Percentiles rank a stretch among this genome's conserved stretches.
Evolutionary conservation across 148 eudicot genomes (phyloP).

Genomic region (Chenopodium formosanum): DNA sequence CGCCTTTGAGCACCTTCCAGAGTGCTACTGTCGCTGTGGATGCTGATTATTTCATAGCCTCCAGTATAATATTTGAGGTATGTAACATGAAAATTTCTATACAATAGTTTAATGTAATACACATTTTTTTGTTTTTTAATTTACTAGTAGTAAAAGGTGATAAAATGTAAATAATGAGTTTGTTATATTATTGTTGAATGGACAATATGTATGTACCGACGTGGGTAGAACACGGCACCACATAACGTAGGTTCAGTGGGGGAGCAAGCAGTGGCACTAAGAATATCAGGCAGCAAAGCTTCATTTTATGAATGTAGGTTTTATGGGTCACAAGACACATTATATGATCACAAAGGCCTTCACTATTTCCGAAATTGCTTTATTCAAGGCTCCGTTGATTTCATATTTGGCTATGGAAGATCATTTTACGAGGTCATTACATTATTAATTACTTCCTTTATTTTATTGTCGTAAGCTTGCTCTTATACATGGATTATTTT

Average conservation of each 20-base stretch:
- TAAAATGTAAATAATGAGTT: no score
- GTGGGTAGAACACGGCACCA: slow-evolving; percentile 48
- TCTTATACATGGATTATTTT: no score
- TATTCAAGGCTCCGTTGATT: slow-evolving; percentile 72
- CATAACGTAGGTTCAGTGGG: slow-evolving; percentile 48
- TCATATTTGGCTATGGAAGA: slow-evolving; percentile 63
- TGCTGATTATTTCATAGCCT: slow-evolving; percentile 52
- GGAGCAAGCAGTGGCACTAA: slow-evolving; percentile 66
- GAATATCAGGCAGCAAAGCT: slow-evolving; percentile 57
- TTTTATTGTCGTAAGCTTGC: no score
- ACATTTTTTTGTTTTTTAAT: no score
- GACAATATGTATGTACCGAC: no score
- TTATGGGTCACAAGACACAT: slow-evolving; percentile 61
- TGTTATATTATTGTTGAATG: no score
- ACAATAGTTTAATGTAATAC: no score
- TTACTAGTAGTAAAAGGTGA: no score
- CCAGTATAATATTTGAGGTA: slow-evolving; percentile 58
- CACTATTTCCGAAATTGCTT: slow-evolving; percentile 59
- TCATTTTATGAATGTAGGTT: slow-evolving; percentile 60
- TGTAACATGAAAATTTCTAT: no score
- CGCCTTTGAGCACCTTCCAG: slow-evolving; percentile 40
- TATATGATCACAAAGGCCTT: slow-evolving; percentile 67
- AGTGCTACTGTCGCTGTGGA: slow-evolving; percentile 62
- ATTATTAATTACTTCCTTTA: no score
- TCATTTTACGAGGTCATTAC: slow-evolving; percentile 48